Evolutionary conservation across 768 basidiomycete genomes (phyloP), one percentile per base, ranked within the genome.

Genomic region (Tricholoma hemisulphureum): DNA sequence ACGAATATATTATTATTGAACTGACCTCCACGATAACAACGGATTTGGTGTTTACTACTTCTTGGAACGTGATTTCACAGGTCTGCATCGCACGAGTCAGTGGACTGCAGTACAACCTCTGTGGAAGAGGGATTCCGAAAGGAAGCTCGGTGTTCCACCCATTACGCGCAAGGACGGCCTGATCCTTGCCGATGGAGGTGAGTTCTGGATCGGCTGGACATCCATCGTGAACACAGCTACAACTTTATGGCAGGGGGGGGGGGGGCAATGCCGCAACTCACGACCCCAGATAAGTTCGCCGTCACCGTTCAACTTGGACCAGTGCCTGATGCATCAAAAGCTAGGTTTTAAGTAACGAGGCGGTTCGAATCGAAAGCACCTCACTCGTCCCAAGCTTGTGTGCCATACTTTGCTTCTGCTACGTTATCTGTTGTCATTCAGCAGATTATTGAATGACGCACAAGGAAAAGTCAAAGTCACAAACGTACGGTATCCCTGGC

Each of bases 271-370:
- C 29, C 49, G 28, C 26, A 16, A 80, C 87, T 62, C 63, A 88
- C 87, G 89, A 24, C 91, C 91, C 90, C 90, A 93, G 1, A 71
- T 71, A 4, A 89, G 70, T 53, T 87, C 80, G 11, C 75, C 86
- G 60, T 93, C 87, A 0, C 85, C 85, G 49, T 87, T 71, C 8
- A 85, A 65, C 63, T 79, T 85, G 2, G 86, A 78, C 83, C 83
- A 90, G 61, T 86, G 67, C 10, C 88, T 89, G 54, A 10, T n/a
- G 13, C 16, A 28, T 29, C 46, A 29, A 18, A n/a, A n/a, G n/a
- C n/a, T n/a, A n/a, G n/a, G n/a, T n/a, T n/a, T 29, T 29, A 9
- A 11, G 20, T 31, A 35, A 48, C 53, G 26, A n/a, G 51, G 28
- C 1, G 9, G 41, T 20, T n/a, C n/a, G n/a, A 16, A 32, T 4